Evolutionary conservation across 2,329 filamentous ascomycete species (phyloP).

Genomic region (Neobulgaria alba): DNA sequence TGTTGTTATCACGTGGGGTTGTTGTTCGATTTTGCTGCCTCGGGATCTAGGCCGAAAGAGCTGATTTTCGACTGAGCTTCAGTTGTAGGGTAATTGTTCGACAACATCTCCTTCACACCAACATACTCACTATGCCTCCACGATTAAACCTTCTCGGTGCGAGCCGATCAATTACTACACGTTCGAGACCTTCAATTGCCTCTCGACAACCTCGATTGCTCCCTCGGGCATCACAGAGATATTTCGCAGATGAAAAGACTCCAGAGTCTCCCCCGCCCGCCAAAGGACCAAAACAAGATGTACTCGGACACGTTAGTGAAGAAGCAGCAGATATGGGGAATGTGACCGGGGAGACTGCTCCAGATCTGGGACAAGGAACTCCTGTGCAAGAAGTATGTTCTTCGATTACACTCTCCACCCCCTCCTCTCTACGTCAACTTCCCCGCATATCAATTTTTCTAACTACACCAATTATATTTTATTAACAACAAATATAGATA

Average conservation of each 20-base stretch:
- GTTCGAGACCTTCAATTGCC: slow-evolving; percentile 30
- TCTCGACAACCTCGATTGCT: slow-evolving; percentile 21
- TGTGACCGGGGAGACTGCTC: slow-evolving; percentile 47
- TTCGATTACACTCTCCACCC: not conserved
- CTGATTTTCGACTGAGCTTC: no score
- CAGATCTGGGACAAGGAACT: slow-evolving; percentile 56
- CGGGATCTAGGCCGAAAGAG: no score
- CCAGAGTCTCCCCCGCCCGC: slow-evolving; percentile 8
- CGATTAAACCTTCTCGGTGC: slow-evolving; percentile 41
- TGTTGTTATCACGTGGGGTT: no score
- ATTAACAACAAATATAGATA: slow-evolving; percentile 48
- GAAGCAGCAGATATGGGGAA: slow-evolving; percentile 53
- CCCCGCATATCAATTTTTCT: not conserved
- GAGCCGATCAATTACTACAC: slow-evolving; percentile 35
- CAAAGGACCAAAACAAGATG: slow-evolving; percentile 41
- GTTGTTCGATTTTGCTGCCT: no score
- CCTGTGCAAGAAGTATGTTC: slow-evolving; percentile 54
- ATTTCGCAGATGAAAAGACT: slow-evolving; percentile 24
- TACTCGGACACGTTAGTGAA: slow-evolving; percentile 52
- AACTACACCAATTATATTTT: no score
- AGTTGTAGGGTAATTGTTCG: not conserved
- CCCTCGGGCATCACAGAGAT: slow-evolving; percentile 20
- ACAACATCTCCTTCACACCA: slow-evolving; percentile 5
- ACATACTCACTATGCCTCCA: slow-evolving; percentile 41
- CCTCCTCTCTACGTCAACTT: not conserved